phyloP scores from a whole-genome alignment of 1,284 basidiomycete genomes.

The Sporisorium scitamineum region DNA sequence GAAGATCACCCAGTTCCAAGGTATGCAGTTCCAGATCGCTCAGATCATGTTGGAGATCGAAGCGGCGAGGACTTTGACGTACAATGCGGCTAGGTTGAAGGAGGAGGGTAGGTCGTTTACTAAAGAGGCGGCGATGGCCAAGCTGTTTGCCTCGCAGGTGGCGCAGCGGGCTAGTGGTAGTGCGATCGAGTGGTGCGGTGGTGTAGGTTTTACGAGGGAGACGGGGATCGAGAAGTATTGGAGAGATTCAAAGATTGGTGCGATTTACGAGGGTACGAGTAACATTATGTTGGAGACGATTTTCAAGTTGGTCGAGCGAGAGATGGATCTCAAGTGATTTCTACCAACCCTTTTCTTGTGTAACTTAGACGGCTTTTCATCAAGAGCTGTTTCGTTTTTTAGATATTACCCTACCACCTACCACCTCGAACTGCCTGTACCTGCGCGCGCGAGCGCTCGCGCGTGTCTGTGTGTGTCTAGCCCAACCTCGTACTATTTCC shows the following conservation, averaged over 20 bases:
- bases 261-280: constrained; percentile 90
- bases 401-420: no score
- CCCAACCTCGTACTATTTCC: no score
- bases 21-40: constrained; percentile 95
- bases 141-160: constrained; percentile 85
- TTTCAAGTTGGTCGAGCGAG: constrained; percentile 74
- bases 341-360: no score
- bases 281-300: constrained; percentile 94
- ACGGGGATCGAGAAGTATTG: constrained; percentile 87
- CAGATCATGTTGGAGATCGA: constrained; percentile 86
- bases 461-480: not conserved
- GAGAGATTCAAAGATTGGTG: constrained; percentile 82
- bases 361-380: no score
- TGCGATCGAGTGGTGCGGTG: constrained; percentile 97
- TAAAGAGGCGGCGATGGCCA: constrained; percentile 95
- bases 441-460: no score
- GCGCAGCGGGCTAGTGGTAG: constrained; percentile 87
- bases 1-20: constrained; percentile 85
- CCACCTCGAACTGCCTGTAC: no score
- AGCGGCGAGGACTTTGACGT: constrained; percentile 89
- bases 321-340: constrained; percentile 64
- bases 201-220: constrained; percentile 84
- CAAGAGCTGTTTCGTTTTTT: not conserved
- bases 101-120: constrained; percentile 93
- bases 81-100: constrained; percentile 93